Conservation (phyloP, 2,329 filamentous ascomycete genomes). For the Neofusicoccum laricinum region DNA sequence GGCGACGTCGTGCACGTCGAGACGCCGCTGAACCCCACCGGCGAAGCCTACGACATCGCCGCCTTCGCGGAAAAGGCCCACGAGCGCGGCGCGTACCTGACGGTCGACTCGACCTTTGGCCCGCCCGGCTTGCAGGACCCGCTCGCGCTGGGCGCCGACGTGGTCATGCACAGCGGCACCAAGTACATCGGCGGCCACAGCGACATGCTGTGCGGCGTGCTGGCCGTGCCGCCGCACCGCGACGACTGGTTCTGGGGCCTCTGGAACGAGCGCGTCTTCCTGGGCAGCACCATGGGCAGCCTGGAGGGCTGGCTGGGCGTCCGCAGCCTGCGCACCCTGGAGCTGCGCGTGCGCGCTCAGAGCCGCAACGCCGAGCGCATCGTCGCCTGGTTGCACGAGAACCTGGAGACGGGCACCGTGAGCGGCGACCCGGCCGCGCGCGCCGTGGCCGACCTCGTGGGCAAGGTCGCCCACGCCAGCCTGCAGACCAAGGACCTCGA, state of each 20-base stretch:
- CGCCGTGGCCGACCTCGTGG: constrained; percentile 48
- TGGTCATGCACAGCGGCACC: constrained; percentile 88
- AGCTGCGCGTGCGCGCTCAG: constrained; percentile 77
- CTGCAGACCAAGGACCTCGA: constrained; percentile 62
- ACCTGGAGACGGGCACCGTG: constrained; percentile 32
- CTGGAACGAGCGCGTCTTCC: constrained; percentile 65
- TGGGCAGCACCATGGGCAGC: constrained; percentile 84
- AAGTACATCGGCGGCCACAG: constrained; percentile 97
- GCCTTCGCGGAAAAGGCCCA: constrained; percentile 72
- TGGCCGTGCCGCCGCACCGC: constrained; percentile 53
- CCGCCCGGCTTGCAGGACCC: constrained; percentile 88
- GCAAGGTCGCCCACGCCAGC: constrained; percentile 64
- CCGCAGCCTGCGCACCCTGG: constrained; percentile 78
- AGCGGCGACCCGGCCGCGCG: constrained; percentile 25
- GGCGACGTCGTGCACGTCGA: constrained; percentile 91
- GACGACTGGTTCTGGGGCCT: constrained; percentile 47
- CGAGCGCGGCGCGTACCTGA: constrained; percentile 68
- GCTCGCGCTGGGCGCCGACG: constrained; percentile 75
- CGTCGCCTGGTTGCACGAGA: constrained; percentile 66
- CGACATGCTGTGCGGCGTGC: constrained; percentile 84
- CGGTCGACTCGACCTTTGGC: constrained; percentile 88
- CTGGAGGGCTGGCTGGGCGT: constrained; percentile 92
- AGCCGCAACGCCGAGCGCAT: constrained; percentile 66
- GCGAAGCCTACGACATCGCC: constrained; percentile 71
- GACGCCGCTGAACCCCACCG: constrained; percentile 89